These are phyloP conservation scores for Exobasidium cylindrosporum DNA, from an alignment of 1,284 basidiomycete species.

Conservation along the genomic window DNA sequence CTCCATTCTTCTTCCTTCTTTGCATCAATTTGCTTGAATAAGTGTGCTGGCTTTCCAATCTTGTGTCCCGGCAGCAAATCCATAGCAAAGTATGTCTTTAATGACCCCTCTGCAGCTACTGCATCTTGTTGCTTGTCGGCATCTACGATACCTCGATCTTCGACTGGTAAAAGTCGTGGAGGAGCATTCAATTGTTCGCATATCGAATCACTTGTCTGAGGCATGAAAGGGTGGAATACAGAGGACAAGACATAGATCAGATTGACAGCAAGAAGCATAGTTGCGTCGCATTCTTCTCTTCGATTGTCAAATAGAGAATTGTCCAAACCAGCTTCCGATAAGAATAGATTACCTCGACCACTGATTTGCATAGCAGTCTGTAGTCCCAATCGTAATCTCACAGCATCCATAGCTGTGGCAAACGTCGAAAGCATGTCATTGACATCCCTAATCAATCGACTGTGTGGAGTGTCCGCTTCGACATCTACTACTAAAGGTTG, in stretches of 20 bases:
- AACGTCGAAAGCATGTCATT: constrained; percentile 79
- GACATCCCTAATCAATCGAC: constrained; percentile 71
- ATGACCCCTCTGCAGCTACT: background rate
- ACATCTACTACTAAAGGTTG: constrained; percentile 56
- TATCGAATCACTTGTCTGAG: constrained; percentile 77
- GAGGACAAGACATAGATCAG: constrained; percentile 87
- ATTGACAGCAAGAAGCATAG: constrained; percentile 82
- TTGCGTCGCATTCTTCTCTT: constrained; percentile 81
- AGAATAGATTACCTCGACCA: constrained; percentile 86
- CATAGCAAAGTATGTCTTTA: constrained; percentile 58
- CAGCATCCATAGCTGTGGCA: constrained; percentile 81
- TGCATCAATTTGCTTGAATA: constrained; percentile 93
- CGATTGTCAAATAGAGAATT: constrained; percentile 80
- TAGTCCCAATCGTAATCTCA: constrained; percentile 83
- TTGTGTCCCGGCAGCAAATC: constrained; percentile 85
- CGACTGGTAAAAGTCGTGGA: constrained; percentile 64
- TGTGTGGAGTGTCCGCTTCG: constrained; percentile 22
- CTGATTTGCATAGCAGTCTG: constrained; percentile 87
- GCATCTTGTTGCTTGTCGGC: background rate
- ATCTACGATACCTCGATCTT: constrained; percentile 15
- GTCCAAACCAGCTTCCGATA: constrained; percentile 85
- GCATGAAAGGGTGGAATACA: constrained; percentile 94
- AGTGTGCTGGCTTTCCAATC: constrained; percentile 79
- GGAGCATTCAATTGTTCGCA: constrained; percentile 87
- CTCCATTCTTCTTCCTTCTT: constrained; percentile 82